Evolutionary conservation across 2,329 filamentous ascomycete genomes (phyloP), one percentile per base, ranked within the genome.

Genomic region (Phialemonium atrogriseum): DNA sequence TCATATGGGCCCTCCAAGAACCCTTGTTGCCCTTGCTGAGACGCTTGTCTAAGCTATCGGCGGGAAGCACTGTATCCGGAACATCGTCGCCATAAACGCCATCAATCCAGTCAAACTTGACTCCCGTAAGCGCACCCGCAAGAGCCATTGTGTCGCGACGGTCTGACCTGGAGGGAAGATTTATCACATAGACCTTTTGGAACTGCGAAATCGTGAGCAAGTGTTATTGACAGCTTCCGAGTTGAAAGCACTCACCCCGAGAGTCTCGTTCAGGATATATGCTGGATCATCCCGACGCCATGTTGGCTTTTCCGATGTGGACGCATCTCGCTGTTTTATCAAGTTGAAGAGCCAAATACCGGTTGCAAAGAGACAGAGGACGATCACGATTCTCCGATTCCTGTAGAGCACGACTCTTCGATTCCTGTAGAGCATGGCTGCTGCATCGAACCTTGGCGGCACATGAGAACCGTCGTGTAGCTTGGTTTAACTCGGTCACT

Each of bases 181-280:
- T 70, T 27, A 75, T 58, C 15, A 68, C 65, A 38, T 72, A 60
- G 11, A 74, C 64, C 32, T 66, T 58, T 20, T 66, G 53, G 39
- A 74, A 74, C 68, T 72, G 24, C 7, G 4, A 7, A 7, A 2
- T 1, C 16, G 24, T 35, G 14, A 26, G 23, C 18, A 8, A 18
- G 20, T 11, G 7, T 27, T 27, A 14, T 23, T 12, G 4, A 7
- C 10, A 10, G 9, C n/a, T 19, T 18, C 3, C 4, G 19, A 23
- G 6, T 7, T 22, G 9, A n/a, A 13, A 10, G 10, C 10, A 26
- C 7, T 16, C 24, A 30, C 28, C 4, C 28, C 28, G 5, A 30
- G 20, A 5, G 28, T 30, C 19, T 16, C 20, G 21, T 30, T 30
- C 2, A 30, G 19, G 6, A 24, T 30, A 12, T 23, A n/a, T n/a